Conservation (phyloP, 257 asterid species). For the Solanum pinnatisectum region DNA sequence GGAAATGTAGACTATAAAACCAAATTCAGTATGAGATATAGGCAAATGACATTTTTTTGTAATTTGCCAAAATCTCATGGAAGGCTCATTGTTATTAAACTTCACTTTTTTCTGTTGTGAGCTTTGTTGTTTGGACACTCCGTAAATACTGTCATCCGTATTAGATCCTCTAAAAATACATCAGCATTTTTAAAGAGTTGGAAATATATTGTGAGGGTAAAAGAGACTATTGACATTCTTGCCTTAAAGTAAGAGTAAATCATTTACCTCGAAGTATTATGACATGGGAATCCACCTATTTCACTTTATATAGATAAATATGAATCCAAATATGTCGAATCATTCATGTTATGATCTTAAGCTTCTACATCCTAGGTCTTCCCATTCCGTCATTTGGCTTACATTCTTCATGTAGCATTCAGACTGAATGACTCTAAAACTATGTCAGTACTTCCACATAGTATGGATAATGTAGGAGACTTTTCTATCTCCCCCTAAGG, state of each 20-base stretch:
- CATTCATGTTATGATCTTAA: not conserved
- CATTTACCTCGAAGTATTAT: not conserved
- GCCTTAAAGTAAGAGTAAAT: not conserved
- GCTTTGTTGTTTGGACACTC: not conserved
- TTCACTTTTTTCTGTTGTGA: not conserved
- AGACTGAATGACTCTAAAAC: no score
- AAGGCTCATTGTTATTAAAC: not conserved
- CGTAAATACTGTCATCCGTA: not conserved
- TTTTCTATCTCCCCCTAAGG: not conserved
- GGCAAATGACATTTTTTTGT: not conserved
- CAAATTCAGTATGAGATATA: not conserved
- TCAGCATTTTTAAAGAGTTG: not conserved
- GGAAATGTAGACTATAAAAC: not conserved
- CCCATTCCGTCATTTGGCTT: not conserved
- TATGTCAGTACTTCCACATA: not conserved
- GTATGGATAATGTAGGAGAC: not conserved
- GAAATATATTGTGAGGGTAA: not conserved
- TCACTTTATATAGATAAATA: not conserved
- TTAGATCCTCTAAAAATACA: not conserved
- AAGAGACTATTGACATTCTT: not conserved
- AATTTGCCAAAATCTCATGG: not conserved
- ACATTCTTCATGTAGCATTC: not conserved
- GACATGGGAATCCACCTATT: not conserved
- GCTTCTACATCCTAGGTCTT: not conserved
- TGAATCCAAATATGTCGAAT: no score